These are phyloP conservation scores for Punica granatum DNA, from an alignment of 345 rosid species.

Conservation along the genomic window DNA sequence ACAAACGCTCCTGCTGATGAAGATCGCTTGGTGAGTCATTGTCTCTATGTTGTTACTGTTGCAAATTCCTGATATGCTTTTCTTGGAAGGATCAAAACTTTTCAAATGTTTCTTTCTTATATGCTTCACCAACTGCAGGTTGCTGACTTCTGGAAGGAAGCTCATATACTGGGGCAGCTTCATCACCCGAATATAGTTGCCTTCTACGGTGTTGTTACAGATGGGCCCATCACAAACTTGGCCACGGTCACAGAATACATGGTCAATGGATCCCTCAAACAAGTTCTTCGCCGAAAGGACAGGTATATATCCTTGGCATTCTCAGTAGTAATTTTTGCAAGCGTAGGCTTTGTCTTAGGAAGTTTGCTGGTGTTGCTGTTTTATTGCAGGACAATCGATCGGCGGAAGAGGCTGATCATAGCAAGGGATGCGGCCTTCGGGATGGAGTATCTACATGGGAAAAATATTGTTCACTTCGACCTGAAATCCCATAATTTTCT, in stretches of 20 bases:
- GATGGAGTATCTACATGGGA: constrained; percentile 39
- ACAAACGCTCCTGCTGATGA: constrained; percentile 8
- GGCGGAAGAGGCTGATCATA: constrained; percentile 33
- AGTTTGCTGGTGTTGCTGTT: neutral
- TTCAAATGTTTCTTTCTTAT: neutral
- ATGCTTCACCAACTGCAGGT: constrained; percentile 15
- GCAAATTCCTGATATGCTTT: neutral
- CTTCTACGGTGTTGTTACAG: constrained; percentile 42
- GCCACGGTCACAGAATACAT: constrained; percentile 42
- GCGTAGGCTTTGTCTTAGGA: neutral
- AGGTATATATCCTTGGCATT: constrained; percentile 14
- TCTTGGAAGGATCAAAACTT: too few relatives aligned
- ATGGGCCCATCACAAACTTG: constrained; percentile 22
- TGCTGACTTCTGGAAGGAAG: constrained; percentile 40
- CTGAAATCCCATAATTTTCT: constrained; percentile 35
- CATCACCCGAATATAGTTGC: constrained; percentile 45
- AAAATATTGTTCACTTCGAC: constrained; percentile 42
- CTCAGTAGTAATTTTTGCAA: neutral
- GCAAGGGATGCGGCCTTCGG: constrained; percentile 48
- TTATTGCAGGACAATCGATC: constrained; percentile 30
- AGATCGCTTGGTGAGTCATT: constrained; percentile 24
- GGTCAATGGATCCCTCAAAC: constrained; percentile 40
- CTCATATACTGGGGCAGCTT: constrained; percentile 28
- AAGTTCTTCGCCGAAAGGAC: constrained; percentile 28
- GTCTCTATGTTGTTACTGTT: too few relatives aligned